A percentile compares a stretch with the other conserved stretches of the same genome.
These are phyloP conservation scores for Orychophragmus violaceus DNA, from an alignment of 345 rosid species.

Conservation along the genomic window DNA sequence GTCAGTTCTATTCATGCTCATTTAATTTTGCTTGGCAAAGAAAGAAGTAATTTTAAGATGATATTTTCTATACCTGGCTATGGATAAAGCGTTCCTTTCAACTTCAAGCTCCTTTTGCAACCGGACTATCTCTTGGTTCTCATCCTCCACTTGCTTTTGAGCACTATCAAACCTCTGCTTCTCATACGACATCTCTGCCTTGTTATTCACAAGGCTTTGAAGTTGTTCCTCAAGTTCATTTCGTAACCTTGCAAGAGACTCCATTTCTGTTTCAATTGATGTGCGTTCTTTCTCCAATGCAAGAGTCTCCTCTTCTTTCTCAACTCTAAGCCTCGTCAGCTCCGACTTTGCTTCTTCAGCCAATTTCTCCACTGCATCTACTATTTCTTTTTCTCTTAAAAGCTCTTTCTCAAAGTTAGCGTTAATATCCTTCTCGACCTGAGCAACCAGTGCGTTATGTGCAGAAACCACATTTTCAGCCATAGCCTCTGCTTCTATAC, in stretches of 20 bases:
- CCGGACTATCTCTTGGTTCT: conserved; percentile 61
- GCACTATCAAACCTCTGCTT: conserved; percentile 64
- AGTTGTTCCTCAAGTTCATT: conserved; percentile 72
- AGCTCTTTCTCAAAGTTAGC: conserved; percentile 74
- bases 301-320: conserved; percentile 64
- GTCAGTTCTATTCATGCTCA: not conserved
- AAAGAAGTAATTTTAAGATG: not conserved
- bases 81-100: conserved; percentile 75
- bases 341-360: conserved; percentile 78
- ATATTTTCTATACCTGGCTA: conserved; percentile 62
- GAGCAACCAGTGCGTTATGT: conserved; percentile 69
- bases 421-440: conserved; percentile 78
- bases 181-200: conserved; percentile 73
- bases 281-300: conserved; percentile 62
- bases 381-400: conserved; percentile 56
- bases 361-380: conserved; percentile 65
- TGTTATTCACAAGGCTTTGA: conserved; percentile 54
- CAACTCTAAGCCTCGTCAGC: conserved; percentile 53
- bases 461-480: conserved; percentile 83
- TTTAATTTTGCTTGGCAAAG: not conserved
- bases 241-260: conserved; percentile 58
- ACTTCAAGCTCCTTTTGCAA: conserved; percentile 76
- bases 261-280: conserved; percentile 76
- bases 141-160: conserved; percentile 57
- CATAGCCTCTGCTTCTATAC: conserved; percentile 83